phyloP scores from a whole-genome alignment of 352 stramenopile genomes.

The Pythium scleroteichum region DNA sequence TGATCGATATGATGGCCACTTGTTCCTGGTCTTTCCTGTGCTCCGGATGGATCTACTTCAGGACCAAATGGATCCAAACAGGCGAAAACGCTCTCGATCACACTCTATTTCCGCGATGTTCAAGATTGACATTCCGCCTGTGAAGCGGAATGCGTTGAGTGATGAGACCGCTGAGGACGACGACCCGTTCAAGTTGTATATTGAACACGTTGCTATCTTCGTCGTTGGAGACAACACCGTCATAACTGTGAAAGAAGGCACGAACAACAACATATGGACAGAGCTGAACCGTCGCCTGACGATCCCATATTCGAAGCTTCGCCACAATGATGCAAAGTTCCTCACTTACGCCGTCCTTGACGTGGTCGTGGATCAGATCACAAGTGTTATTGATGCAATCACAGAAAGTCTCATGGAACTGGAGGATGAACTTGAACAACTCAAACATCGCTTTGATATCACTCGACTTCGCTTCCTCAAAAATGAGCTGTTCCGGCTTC shows the following conservation, averaged over 20 bases:
- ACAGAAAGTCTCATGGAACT: constrained; percentile 79
- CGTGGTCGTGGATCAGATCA: constrained; percentile 86
- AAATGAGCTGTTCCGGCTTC: constrained; percentile 79
- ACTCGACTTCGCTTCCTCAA: constrained; percentile 63
- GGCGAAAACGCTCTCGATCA: constrained; percentile 41
- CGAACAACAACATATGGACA: constrained; percentile 66
- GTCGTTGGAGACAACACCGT: constrained; percentile 80
- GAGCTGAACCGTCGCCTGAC: constrained; percentile 72
- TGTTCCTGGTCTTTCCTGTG: constrained; percentile 85
- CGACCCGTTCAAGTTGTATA: constrained; percentile 73
- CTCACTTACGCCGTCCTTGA: constrained; percentile 87
- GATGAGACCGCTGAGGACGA: constrained; percentile 46
- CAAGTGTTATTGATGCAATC: constrained; percentile 71
- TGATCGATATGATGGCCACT: constrained; percentile 80
- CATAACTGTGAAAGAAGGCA: constrained; percentile 82
- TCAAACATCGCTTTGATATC: constrained; percentile 80
- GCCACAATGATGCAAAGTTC: constrained; percentile 88
- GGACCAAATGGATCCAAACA: constrained; percentile 32
- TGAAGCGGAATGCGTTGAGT: constrained; percentile 11
- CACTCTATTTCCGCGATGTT: constrained; percentile 43
- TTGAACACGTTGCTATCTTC: constrained; percentile 86
- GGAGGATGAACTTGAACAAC: constrained; percentile 65
- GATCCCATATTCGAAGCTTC: constrained; percentile 87
- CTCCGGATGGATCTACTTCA: constrained; percentile 66
- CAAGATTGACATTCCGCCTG: constrained; percentile 37